phyloP scores from a whole-genome alignment of 768 basidiomycete species.

The Asterophora lycoperdoides region DNA sequence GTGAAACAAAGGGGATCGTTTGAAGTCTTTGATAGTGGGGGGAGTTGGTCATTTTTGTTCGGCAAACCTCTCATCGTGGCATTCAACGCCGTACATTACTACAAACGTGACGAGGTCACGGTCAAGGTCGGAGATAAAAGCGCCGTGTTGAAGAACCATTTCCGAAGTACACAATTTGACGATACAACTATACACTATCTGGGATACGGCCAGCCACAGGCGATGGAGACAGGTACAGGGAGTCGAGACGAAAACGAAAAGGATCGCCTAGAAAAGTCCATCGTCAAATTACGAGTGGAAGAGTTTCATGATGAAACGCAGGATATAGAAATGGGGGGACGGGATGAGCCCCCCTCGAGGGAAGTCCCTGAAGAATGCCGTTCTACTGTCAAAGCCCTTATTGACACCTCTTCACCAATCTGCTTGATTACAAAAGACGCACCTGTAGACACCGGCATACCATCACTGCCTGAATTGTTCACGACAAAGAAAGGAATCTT shows the following conservation, averaged over 20 bases:
- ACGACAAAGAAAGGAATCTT: not conserved
- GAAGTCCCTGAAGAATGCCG: too few species aligned
- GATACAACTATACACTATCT: not conserved
- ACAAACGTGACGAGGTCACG: not conserved
- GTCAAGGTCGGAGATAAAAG: not conserved
- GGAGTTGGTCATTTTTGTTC: not conserved
- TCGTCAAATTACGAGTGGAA: too few species aligned
- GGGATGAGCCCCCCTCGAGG: too few species aligned
- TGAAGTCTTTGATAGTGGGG: slow-evolving; percentile 21
- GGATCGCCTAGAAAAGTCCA: too few species aligned
- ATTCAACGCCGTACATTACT: not conserved
- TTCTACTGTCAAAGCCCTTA: too few species aligned
- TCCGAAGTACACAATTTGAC: not conserved
- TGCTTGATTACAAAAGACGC: too few species aligned
- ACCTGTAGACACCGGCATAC: not conserved
- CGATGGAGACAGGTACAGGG: too few species aligned
- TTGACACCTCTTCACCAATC: too few species aligned
- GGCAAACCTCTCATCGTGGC: not conserved
- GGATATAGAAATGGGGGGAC: too few species aligned
- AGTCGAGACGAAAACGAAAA: too few species aligned
- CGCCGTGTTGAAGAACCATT: not conserved
- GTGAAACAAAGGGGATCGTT: slow-evolving; percentile 8
- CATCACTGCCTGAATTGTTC: not conserved
- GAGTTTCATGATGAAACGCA: too few species aligned
- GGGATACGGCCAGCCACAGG: too few species aligned